Base-by-base conservation (phyloP, 305 asterid species). In the Fraxinus paxiana region DNA sequence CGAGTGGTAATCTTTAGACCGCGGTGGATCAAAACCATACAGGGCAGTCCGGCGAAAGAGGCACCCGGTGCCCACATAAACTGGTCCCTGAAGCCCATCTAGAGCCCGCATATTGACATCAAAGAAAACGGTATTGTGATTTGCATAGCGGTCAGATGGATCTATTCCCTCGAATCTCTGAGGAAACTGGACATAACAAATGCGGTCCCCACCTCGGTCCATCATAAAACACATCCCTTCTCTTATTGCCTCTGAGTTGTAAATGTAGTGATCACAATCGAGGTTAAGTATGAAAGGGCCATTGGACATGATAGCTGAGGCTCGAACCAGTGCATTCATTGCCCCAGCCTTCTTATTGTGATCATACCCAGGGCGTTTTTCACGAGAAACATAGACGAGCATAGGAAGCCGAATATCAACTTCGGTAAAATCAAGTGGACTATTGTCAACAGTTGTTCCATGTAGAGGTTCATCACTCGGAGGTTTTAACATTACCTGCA, bases 21-120 rank as follows among this genome's bases (percentile, higher is more conserved):
- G 65, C 22, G 24, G 26, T 54, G 65, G 65, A 54, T 54, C 65
- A 54, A 54, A 54, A 17, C 65, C 65, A 17, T 54, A 54, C 20
- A 54, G 65, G 12, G 65, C 65, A 6, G 65, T 54, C 65, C 65
- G 65, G 65, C 65, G 65, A 54, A 54, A 54, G 12, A 54, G 65
- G 65, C 65, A 54, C 65, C 65, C 65, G 0, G 65, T 54, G 65
- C 65, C 65, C 65, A 54, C 65, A 54, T 54, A 54, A 54, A 54
- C 65, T 5, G 65, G 65, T 17, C 65, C 65, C 65, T 54, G 65
- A 54, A 54, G 65, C 3, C 65, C 65, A 54, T 54, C 65, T 54
- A 54, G 65, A 54, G 65, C 65, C 65, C 65, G 65, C 65, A 54
- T 54, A 54, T 54, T 54, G 65, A 54, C 65, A 54, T 54, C 65